Conservation (phyloP, 148 eudicot species). For the Rhododendron molle region DNA sequence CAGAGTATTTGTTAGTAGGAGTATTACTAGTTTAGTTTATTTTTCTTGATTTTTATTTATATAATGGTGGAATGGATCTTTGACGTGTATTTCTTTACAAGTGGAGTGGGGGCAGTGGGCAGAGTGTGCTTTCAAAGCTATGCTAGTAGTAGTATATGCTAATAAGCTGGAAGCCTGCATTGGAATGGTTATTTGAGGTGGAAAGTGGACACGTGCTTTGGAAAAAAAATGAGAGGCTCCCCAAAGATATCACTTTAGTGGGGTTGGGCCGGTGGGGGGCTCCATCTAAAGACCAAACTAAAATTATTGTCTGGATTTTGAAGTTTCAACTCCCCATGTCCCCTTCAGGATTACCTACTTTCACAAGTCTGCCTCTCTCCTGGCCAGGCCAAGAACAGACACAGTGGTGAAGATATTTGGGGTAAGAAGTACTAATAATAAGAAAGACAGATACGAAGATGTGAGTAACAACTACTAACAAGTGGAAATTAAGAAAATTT, state of each 20-base stretch:
- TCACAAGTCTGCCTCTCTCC: neutral
- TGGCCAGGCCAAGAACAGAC: too few relatives aligned
- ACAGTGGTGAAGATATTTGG: too few relatives aligned
- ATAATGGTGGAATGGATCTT: neutral
- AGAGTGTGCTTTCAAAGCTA: neutral
- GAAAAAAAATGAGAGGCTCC: neutral
- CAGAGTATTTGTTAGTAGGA: too few relatives aligned
- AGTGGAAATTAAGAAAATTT: too few relatives aligned
- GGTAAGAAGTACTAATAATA: too few relatives aligned
- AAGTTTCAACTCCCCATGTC: neutral
- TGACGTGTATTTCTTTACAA: neutral
- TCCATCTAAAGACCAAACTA: neutral
- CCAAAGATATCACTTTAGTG: neutral
- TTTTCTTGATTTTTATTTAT: neutral
- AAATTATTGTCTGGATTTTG: neutral
- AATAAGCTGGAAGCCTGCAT: too few relatives aligned
- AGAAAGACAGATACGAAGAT: too few relatives aligned
- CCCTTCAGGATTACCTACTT: neutral
- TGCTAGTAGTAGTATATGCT: neutral
- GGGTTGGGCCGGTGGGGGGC: neutral
- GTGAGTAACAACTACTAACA: too few relatives aligned
- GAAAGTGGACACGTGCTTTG: neutral
- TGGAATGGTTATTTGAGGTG: neutral
- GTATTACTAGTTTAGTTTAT: neutral
- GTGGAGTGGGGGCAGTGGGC: neutral